Percentiles rank a stretch among this genome's conserved stretches.
phyloP scores from a whole-genome alignment of 129 eudicot genomes.

The Erigeron canadensis region DNA sequence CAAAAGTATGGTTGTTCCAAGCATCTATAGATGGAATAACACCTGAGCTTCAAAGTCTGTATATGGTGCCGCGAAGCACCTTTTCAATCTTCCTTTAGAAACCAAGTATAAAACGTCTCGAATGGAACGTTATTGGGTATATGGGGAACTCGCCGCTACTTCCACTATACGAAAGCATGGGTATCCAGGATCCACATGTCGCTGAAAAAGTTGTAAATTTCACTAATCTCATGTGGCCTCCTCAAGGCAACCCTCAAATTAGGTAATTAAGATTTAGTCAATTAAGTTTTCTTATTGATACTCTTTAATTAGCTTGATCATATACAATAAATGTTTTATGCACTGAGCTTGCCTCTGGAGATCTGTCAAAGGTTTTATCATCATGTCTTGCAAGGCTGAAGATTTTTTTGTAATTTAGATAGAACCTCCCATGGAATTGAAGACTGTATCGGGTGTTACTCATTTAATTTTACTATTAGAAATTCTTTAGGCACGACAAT shows the following conservation, averaged over 20 bases:
- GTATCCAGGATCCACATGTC: slow-evolving; percentile 38
- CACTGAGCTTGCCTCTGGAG: too few species aligned
- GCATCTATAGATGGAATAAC: slow-evolving; percentile 49
- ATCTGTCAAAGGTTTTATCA: too few species aligned
- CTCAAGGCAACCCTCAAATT: slow-evolving; percentile 51
- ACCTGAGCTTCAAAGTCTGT: slow-evolving; percentile 34
- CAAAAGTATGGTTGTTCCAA: slow-evolving; percentile 66
- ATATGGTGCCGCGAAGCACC: slow-evolving; percentile 34
- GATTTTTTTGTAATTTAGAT: too few species aligned
- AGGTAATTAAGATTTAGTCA: too few species aligned
- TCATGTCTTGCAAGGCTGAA: too few species aligned
- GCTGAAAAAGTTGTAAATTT: slow-evolving; percentile 36
- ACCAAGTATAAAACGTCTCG: slow-evolving; percentile 49
- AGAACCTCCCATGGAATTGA: too few species aligned
- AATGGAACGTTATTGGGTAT: slow-evolving; percentile 55
- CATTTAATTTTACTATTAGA: too few species aligned
- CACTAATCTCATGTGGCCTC: slow-evolving; percentile 54
- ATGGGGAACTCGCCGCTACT: slow-evolving; percentile 52
- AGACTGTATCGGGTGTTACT: too few species aligned
- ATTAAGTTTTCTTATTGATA: too few species aligned
- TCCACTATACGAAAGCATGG: slow-evolving; percentile 70
- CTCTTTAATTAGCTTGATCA: too few species aligned
- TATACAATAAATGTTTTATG: too few species aligned
- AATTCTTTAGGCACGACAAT: too few species aligned
- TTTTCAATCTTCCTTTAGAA: slow-evolving; percentile 61